Conservation (phyloP, 371 early-diverging fungal species). For the Syncephalastrum sp. region DNA sequence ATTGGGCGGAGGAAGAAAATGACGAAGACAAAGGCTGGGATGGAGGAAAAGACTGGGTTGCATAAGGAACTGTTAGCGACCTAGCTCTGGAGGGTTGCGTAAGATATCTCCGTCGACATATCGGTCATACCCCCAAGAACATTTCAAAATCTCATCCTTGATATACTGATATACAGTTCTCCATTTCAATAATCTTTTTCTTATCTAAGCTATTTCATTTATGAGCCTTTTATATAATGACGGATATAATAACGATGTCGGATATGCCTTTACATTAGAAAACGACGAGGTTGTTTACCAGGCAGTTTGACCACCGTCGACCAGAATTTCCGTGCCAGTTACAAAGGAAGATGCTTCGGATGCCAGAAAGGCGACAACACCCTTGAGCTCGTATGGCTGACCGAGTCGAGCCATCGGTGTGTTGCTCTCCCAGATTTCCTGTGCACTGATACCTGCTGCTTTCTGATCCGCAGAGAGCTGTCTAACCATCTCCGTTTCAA, state of each 20-base stretch:
- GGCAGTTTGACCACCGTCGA: constrained; percentile 40
- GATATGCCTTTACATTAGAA: too few species aligned
- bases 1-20: not conserved
- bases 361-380: constrained; percentile 34
- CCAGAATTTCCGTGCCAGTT: constrained; percentile 38
- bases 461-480: constrained; percentile 28
- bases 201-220: too few species aligned
- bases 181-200: too few species aligned
- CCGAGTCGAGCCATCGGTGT: constrained; percentile 37
- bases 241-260: too few species aligned
- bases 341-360: constrained; percentile 39
- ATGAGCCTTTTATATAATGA: too few species aligned
- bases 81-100: too few species aligned
- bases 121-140: too few species aligned
- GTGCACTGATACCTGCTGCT: constrained; percentile 22
- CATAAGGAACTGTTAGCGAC: too few species aligned
- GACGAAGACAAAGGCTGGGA: not conserved
- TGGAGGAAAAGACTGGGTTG: not conserved
- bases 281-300: constrained; percentile 17
- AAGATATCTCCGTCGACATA: too few species aligned
- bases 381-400: constrained; percentile 38
- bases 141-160: too few species aligned
- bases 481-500: constrained; percentile 39
- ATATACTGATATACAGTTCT: too few species aligned
- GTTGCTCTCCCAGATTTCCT: constrained; percentile 29